Evolutionary conservation across 768 basidiomycete genomes (phyloP).

Genomic region (Inosperma sp.): DNA sequence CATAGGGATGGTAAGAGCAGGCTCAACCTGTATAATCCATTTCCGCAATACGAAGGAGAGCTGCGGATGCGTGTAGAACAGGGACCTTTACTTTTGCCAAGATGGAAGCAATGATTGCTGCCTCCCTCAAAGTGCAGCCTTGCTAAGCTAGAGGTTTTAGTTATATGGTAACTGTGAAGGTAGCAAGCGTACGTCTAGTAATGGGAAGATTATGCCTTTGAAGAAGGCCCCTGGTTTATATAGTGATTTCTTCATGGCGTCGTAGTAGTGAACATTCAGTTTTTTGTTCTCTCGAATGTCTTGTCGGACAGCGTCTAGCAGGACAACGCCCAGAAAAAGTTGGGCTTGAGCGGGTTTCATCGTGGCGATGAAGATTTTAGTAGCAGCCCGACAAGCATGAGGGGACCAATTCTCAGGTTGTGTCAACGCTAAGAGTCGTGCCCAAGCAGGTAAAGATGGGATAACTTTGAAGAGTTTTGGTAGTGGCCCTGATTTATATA

Average conservation of each 20-base stretch:
- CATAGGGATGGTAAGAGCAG: not conserved
- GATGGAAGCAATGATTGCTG: slow-evolving; percentile 89
- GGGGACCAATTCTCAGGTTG: slow-evolving; percentile 93
- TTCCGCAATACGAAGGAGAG: slow-evolving; percentile 84
- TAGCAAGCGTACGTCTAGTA: slow-evolving; percentile 69
- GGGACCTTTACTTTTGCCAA: slow-evolving; percentile 89
- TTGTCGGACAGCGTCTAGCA: slow-evolving; percentile 84
- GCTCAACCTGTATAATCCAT: slow-evolving; percentile 94
- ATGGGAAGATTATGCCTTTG: slow-evolving; percentile 94
- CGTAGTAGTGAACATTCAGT: slow-evolving; percentile 89
- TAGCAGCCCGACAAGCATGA: slow-evolving; percentile 91
- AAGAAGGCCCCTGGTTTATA: slow-evolving; percentile 99
- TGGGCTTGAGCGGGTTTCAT: slow-evolving; percentile 95
- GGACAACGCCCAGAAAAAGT: slow-evolving; percentile 85
- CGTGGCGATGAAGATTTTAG: slow-evolving; percentile 92
- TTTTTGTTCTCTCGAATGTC: slow-evolving; percentile 86
- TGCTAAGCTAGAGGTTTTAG: slow-evolving; percentile 25
- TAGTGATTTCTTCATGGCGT: slow-evolving; percentile 83
- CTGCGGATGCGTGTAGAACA: slow-evolving; percentile 94
- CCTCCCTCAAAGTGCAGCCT: slow-evolving; percentile 91
- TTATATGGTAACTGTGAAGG: not conserved
- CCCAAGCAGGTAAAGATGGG: slow-evolving; percentile 93
- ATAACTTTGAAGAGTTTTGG: slow-evolving; percentile 99
- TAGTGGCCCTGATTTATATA: slow-evolving; percentile 90
- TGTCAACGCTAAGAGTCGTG: slow-evolving; percentile 89